Conservation (phyloP, 176 grass and related monocot species). For the Miscanthus lutarioriparius region DNA sequence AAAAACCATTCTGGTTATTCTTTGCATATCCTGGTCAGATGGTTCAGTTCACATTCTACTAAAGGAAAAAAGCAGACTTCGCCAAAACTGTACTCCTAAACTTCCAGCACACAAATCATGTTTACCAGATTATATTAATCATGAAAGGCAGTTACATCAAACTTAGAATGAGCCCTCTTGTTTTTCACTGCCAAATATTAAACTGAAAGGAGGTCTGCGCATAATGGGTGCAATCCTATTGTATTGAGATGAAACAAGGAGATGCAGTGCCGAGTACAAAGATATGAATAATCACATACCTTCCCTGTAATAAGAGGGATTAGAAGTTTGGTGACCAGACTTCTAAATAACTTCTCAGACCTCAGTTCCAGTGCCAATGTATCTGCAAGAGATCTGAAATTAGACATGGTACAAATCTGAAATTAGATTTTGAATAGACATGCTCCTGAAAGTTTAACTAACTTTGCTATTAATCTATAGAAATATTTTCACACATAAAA, state of each 20-base stretch:
- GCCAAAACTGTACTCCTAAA: neutral
- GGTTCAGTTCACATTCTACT: too few relatives aligned
- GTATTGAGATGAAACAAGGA: constrained; percentile 13
- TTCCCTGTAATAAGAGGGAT: constrained; percentile 76
- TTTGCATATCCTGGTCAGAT: too few relatives aligned
- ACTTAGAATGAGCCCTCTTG: neutral
- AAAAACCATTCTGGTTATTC: too few relatives aligned
- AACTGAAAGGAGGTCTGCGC: constrained; percentile 7
- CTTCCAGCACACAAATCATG: neutral
- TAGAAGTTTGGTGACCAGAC: constrained; percentile 71
- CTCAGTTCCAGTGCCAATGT: constrained; percentile 69
- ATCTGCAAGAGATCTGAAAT: constrained; percentile 63
- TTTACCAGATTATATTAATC: neutral
- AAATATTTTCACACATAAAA: neutral
- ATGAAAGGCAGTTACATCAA: neutral
- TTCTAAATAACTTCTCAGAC: constrained; percentile 75
- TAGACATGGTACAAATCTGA: too few relatives aligned
- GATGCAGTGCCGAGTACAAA: constrained; percentile 14
- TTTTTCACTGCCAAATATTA: constrained; percentile 25
- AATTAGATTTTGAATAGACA: too few relatives aligned
- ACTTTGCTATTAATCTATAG: neutral
- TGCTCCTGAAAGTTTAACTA: too few relatives aligned
- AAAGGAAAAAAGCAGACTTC: neutral
- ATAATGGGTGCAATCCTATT: neutral
- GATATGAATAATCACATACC: constrained; percentile 46